Conservation (phyloP, 306 rosid genomes). For the Dalbergia cochinchinensis region DNA sequence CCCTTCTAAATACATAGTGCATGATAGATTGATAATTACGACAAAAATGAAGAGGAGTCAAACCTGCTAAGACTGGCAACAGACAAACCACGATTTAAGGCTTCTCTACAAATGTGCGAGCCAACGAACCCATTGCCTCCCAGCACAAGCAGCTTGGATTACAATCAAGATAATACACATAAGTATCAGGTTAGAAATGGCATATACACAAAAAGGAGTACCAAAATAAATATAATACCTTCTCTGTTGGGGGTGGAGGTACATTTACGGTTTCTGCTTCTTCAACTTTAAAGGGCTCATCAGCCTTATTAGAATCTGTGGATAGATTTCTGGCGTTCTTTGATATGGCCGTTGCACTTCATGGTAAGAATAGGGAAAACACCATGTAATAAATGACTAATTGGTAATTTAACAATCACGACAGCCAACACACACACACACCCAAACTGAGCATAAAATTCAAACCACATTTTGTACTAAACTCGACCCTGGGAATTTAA, state of each 20-base stretch:
- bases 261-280: constrained; percentile 88
- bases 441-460: constrained; percentile 22
- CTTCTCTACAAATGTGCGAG: constrained; percentile 88
- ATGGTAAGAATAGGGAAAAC: constrained; percentile 41
- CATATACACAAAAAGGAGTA: constrained; percentile 7
- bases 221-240: constrained; percentile 58
- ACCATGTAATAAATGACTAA: constrained; percentile 20
- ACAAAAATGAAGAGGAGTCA: neutral
- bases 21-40: neutral
- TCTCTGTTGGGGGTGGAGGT: constrained; percentile 87
- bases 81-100: constrained; percentile 74
- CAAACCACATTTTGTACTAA: constrained; percentile 17
- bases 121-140: constrained; percentile 99
- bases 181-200: constrained; percentile 20
- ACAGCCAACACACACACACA: constrained; percentile 17
- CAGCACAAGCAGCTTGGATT: constrained; percentile 85
- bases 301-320: constrained; percentile 72
- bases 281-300: constrained; percentile 82
- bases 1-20: constrained; percentile 15
- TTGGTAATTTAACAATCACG: constrained; percentile 15
- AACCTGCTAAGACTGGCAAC: constrained; percentile 95
- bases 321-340: constrained; percentile 63
- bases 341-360: constrained; percentile 61
- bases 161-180: constrained; percentile 36
- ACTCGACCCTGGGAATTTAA: neutral